Evolutionary conservation across 768 basidiomycete species (phyloP), one percentile per base, ranked within the genome.

Genomic region (Kwoniella botswanensis): DNA sequence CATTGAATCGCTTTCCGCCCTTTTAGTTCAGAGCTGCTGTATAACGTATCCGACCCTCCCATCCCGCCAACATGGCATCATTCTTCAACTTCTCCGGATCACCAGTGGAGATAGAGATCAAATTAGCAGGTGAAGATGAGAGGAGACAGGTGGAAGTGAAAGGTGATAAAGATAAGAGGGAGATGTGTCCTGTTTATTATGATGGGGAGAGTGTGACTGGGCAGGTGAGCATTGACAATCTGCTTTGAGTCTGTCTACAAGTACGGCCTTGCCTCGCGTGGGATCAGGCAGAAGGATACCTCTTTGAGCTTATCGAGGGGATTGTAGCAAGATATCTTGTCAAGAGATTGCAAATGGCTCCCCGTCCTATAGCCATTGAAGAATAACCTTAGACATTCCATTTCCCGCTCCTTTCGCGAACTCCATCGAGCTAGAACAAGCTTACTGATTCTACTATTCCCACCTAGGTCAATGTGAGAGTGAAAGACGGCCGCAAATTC

Each of bases 121-220:
- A 91, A 79, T 88, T 98, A 42, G 90, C 92, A 58, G 91, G 89
- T 44, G 94, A 98, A 81, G 93, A 97, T 44, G 85, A 89, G 56
- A 87, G 95, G 72, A 94, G 93, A 83, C 91, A 92, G 74, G 90
- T 96, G 2, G 96, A 98, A 57, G 87, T 91, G 75, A 97, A 97
- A 85, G 86, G 87, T 35, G 94, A 95, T 72, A 94, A 95, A 85
- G 94, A 96, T 57, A 90, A 91, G 82, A 86, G 87, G 69, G 87
- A 91, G 62, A 75, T 91, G 68, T 93, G 91, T 87, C 94, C 95
- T 1, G 91, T 98, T 6, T 98, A 93, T 83, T 95, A 93, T 81
- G 97, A 98, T 83, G 97, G 96, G 6, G 96, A 98, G 80, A 90
- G 91, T n/a, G 87, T 98, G 43, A 81, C 86, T 18, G 95, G 97